Percentiles rank a stretch among this genome's conserved stretches.
Evolutionary conservation across 106 monocot genomes (phyloP).

Genomic region (Platanthera zijinensis): DNA sequence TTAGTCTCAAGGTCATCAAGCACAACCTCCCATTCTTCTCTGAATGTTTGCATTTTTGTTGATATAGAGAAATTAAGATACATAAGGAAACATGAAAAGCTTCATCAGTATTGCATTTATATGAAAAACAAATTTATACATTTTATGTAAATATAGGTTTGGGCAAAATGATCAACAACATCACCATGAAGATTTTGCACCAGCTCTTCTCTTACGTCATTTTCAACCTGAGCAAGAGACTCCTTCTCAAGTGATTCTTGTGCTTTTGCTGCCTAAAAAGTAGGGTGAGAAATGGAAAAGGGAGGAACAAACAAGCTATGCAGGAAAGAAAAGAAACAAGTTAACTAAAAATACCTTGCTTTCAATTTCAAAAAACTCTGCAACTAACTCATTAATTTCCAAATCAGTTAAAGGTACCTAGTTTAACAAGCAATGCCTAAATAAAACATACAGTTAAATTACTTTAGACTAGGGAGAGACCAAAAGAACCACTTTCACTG

Average conservation of each 20-base stretch:
- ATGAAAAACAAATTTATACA: too few relatives aligned
- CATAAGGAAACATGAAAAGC: too few relatives aligned
- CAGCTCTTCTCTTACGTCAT: slow-evolving; percentile 76
- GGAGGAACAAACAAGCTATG: neutral
- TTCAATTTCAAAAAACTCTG: slow-evolving; percentile 81
- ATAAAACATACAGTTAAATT: neutral
- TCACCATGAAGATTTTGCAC: slow-evolving; percentile 62
- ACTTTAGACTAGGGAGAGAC: neutral
- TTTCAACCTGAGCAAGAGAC: slow-evolving; percentile 67
- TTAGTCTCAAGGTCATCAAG: slow-evolving; percentile 84
- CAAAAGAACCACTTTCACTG: neutral
- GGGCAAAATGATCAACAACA: slow-evolving; percentile 38
- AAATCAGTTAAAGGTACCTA: slow-evolving; percentile 63
- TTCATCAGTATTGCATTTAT: too few relatives aligned
- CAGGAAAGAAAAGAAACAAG: slow-evolving; percentile 2
- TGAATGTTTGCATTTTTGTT: too few relatives aligned
- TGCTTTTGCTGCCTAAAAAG: slow-evolving; percentile 85
- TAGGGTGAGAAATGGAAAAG: slow-evolving; percentile 20
- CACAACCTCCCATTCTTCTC: too few relatives aligned
- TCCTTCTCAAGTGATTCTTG: slow-evolving; percentile 93
- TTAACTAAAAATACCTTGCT: slow-evolving; percentile 57
- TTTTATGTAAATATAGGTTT: too few relatives aligned
- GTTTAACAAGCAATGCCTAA: slow-evolving; percentile 1
- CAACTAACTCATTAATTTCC: slow-evolving; percentile 77
- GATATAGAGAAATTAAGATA: too few relatives aligned